Evolutionary conservation across 2,329 filamentous ascomycete genomes (phyloP).

Genomic region (Talaromyces piceae): DNA sequence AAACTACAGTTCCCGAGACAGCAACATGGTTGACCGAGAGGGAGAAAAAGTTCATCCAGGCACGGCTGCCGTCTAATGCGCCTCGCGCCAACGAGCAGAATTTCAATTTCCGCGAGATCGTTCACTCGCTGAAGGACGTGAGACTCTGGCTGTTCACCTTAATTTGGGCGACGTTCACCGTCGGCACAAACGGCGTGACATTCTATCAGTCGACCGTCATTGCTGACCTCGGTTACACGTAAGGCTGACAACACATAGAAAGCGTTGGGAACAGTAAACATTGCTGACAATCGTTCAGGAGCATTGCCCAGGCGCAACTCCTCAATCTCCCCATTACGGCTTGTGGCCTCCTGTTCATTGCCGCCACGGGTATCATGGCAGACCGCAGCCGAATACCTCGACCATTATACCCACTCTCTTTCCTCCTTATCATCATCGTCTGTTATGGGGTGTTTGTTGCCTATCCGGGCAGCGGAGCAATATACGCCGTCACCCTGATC

Average conservation of each 20-base stretch:
- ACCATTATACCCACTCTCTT: constrained; percentile 38
- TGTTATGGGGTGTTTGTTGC: constrained; percentile 42
- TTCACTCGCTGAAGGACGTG: constrained; percentile 32
- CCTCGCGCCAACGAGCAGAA: constrained; percentile 35
- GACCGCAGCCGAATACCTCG: constrained; percentile 38
- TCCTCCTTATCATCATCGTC: constrained; percentile 37
- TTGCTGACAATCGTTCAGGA: constrained; percentile 18
- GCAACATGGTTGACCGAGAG: constrained; percentile 41
- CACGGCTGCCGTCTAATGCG: constrained; percentile 37
- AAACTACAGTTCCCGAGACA: constrained; percentile 31
- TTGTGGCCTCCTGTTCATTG: constrained; percentile 37
- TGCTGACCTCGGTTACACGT: constrained; percentile 38
- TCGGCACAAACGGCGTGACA: constrained; percentile 38
- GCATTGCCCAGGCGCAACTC: constrained; percentile 42
- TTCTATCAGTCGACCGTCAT: constrained; percentile 40
- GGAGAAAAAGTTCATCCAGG: constrained; percentile 45
- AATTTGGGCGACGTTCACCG: constrained; percentile 42
- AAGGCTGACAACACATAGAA: constrained; percentile 7
- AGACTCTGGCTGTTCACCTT: constrained; percentile 41
- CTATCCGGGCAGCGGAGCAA: constrained; percentile 40
- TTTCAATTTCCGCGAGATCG: constrained; percentile 35
- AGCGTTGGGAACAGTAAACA: no score
- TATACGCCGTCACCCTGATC: constrained; percentile 43
- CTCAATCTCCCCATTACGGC: constrained; percentile 44
- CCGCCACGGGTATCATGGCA: constrained; percentile 35